These are phyloP conservation scores for Fusarium xylarioides DNA, from an alignment of 2,329 filamentous ascomycete species.

Conservation along the genomic window DNA sequence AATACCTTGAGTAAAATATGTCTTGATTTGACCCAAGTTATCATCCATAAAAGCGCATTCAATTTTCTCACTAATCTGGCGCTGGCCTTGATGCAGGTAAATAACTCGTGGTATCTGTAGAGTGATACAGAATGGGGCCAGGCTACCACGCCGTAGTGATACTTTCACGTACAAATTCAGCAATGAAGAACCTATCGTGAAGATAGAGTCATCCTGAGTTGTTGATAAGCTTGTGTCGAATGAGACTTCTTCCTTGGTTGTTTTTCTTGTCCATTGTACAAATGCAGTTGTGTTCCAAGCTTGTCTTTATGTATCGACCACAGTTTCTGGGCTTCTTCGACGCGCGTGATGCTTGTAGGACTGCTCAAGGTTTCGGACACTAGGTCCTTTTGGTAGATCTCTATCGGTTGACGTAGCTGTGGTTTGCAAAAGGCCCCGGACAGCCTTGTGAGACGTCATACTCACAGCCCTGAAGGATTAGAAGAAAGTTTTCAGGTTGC, in stretches of 20 bases:
- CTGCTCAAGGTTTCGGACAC: rapidly evolving
- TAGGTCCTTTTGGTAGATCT: rapidly evolving
- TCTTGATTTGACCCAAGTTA: background rate
- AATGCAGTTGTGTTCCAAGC: background rate
- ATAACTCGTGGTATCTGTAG: constrained; percentile 4
- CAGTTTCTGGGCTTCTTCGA: background rate
- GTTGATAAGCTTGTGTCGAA: rapidly evolving
- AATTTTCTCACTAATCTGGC: background rate
- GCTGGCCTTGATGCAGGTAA: rapidly evolving
- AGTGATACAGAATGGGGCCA: background rate
- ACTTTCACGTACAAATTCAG: background rate
- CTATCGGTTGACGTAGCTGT: rapidly evolving
- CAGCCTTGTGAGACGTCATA: background rate
- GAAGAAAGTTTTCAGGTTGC: background rate
- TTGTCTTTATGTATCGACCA: background rate
- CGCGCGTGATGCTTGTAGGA: rapidly evolving
- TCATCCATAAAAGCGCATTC: rapidly evolving
- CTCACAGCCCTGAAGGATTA: background rate
- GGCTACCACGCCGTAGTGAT: background rate
- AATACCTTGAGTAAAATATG: background rate
- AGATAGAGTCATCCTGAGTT: background rate
- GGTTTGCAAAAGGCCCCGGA: rapidly evolving
- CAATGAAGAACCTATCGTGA: background rate
- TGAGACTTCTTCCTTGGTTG: background rate
- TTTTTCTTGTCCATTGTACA: background rate